Base-by-base conservation (phyloP, 2,329 filamentous ascomycete genomes). In the Scedosporium aurantiacum region DNA sequence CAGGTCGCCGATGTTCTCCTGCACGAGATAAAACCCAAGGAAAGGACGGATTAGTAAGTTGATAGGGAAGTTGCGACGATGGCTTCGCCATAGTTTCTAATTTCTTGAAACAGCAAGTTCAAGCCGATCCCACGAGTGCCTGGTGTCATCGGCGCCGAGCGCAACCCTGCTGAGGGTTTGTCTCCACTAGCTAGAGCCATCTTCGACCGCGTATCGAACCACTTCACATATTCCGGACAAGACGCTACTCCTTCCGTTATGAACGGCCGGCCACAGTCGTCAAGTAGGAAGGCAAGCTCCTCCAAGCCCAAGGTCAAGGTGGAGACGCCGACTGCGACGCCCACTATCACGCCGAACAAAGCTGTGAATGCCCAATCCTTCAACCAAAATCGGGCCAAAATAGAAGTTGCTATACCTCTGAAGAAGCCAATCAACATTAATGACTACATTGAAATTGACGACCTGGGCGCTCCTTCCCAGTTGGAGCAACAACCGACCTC, bases 1-100 rank as follows among this genome's bases (percentile, higher is more conserved):
- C 84, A 87, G 66, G 87, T 86, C 10, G 79, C 92, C 55, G 82
- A 88, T 67, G 86, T 93, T 70, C 78, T 97, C 32, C 83, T 90
- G 62, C 84, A 86, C 64, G 81, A 96, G 47, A 73, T 97, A 61
- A 85, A 86, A 68, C 82, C 85, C 1, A 82, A 86, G n/a, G 85
- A 86, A 63, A 77, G 89, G 64, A 87, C 88, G 8, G 76, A 87
- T 68, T 90, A 83, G 87, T 89, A 74, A 70, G 78, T 68, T 59
- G 43, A 4, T 40, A 7, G 14, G 23, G 28, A 21, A 25, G 25
- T 10, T 12, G 4, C 43, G 5, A 50, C 6, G 12, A 8, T 12
- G n/a, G 10, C 23, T 50, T 43, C 7, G n/a, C 32, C 6, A 37
- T 41, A 18, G 10, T 14, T 60, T 6, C 43, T 60, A 52, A 60